These are phyloP conservation scores for Phyllostachys edulis DNA, from an alignment of 176 grass and related monocot genomes.

Conservation along the genomic window DNA sequence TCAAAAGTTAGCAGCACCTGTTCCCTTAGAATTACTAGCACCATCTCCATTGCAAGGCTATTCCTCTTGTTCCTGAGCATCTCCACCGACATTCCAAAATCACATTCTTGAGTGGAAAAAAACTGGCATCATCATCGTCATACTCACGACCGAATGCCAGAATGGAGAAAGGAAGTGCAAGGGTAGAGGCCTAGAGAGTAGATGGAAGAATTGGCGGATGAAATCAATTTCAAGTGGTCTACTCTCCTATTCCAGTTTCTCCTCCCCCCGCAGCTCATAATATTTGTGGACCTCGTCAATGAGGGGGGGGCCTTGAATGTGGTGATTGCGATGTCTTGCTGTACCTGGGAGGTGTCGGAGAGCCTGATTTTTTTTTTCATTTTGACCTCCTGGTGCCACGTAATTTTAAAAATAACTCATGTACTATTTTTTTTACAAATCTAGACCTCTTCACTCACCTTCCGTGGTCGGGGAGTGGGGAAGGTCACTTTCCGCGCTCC, in stretches of 20 bases:
- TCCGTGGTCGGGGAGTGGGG: no score
- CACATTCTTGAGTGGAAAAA: neutral
- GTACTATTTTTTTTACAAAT: no score
- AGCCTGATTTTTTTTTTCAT: no score
- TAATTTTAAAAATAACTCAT: no score
- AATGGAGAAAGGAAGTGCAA: neutral
- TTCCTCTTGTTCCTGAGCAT: neutral
- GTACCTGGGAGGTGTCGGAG: slow-evolving; percentile 18
- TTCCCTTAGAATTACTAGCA: neutral
- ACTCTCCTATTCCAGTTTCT: neutral
- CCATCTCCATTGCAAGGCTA: neutral
- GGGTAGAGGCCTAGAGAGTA: neutral
- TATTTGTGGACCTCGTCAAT: neutral
- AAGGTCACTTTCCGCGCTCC: no score
- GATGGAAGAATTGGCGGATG: neutral
- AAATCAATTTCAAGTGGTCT: neutral
- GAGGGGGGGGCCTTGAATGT: neutral
- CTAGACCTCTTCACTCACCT: no score
- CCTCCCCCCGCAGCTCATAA: neutral
- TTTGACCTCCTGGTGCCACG: no score
- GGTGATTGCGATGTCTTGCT: neutral
- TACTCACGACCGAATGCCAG: neutral
- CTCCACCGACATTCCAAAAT: slow-evolving; percentile 25
- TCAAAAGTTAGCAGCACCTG: neutral
- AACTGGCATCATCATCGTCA: neutral